Evolutionary conservation across 352 stramenopile species (phyloP), one percentile per base, ranked within the genome.

Genomic region (Phytophthora constricta): DNA sequence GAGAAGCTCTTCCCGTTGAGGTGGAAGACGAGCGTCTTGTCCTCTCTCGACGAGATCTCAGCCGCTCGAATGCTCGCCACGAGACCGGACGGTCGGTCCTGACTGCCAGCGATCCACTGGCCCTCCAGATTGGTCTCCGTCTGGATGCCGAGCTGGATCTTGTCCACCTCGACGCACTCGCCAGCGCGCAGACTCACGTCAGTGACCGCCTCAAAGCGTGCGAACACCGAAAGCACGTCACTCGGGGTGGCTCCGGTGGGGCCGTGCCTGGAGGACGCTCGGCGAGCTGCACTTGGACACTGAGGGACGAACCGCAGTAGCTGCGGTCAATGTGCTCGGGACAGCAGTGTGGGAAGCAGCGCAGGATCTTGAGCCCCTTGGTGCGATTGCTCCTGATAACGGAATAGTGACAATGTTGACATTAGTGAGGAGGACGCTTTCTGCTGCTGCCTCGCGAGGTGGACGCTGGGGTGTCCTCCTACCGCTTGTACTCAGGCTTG

Each of bases 321-420:
- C 84, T 92, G 37, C 84, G 75, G 46, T 89, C 75, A 27, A 92
- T 84, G 55, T 93, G 84, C 39, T 84, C 68, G 0, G 82, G 82
- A 45, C 84, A 93, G 62, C 82, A 93, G 68, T 93, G 84, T 23
- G 82, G 82, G 52, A 93, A 93, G 64, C 73, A 81, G 17, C 82
- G 76, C 13, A 90, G 69, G 52, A 92, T 90, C 63, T 92, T 90
- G 39, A 90, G 70, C 0, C 84, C 82, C 41, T 90, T 92, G 43
- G 84, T 92, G 62, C 82, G 79, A 28, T 91, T 91, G 70, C 80
- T 89, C 59, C 79, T 87, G 51, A 16, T 39, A n/a, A 39, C 23
- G 42, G 42, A n/a, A 25, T 20, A 26, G 42, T 25, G n/a, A 22
- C 17, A 47, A 22, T 23, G 7, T 7, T 37, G 13, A 37, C n/a